phyloP scores from a whole-genome alignment of 2,329 filamentous ascomycete species.

The Volutella citrinella region DNA sequence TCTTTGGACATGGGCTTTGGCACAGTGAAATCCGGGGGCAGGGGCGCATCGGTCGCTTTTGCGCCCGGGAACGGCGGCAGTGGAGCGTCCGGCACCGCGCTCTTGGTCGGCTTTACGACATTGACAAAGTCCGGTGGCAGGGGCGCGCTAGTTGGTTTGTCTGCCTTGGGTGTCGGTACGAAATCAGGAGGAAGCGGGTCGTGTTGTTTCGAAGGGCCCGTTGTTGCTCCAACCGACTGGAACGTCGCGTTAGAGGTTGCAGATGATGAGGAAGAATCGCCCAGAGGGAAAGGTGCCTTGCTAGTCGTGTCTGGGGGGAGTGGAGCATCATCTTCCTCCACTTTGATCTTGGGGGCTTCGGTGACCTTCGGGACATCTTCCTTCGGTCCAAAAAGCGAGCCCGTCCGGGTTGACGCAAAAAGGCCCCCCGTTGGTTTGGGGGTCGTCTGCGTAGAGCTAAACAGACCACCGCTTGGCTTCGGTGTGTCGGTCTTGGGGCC shows the following conservation, averaged over 20 bases:
- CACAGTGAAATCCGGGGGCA: constrained; percentile 36
- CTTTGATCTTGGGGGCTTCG: constrained; percentile 35
- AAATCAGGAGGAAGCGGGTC: constrained; percentile 45
- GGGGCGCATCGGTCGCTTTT: constrained; percentile 35
- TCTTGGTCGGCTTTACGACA: constrained; percentile 20
- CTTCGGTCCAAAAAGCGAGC: constrained; percentile 23
- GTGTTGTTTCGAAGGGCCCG: constrained; percentile 23
- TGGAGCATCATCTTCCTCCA: constrained; percentile 38
- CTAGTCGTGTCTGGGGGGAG: constrained; percentile 55
- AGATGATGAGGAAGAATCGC: constrained; percentile 52
- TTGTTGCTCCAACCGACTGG: constrained; percentile 29
- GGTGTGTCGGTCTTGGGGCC: constrained; percentile 23
- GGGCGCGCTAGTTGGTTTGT: constrained; percentile 18
- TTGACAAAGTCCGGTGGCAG: constrained; percentile 33
- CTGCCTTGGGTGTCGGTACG: constrained; percentile 18
- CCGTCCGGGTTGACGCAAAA: constrained; percentile 9
- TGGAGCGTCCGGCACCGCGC: constrained; percentile 30
- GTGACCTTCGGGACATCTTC: constrained; percentile 13
- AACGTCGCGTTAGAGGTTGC: constrained; percentile 35
- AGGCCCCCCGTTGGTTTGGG: constrained; percentile 20
- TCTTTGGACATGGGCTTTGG: constrained; percentile 31
- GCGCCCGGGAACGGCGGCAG: constrained; percentile 40
- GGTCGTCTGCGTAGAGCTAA: constrained; percentile 26
- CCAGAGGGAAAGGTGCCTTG: constrained; percentile 47
- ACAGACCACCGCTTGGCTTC: constrained; percentile 23